These are phyloP conservation scores for Scorias spongiosa DNA, from an alignment of 2,329 filamentous ascomycete species.

Conservation along the genomic window DNA sequence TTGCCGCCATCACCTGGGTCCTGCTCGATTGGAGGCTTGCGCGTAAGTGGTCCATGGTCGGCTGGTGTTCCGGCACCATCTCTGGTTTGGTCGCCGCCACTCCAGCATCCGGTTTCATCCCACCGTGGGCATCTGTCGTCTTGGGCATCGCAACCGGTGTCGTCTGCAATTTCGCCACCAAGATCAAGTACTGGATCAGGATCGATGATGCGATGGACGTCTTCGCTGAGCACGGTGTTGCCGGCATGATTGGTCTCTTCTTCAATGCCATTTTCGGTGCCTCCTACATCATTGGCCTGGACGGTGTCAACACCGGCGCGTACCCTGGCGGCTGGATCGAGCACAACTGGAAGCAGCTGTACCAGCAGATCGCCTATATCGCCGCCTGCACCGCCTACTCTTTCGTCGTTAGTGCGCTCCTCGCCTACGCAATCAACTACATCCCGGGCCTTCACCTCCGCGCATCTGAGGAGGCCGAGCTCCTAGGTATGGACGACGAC, in stretches of 20 bases:
- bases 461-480: slow-evolving; percentile 65
- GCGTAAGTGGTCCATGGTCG: slow-evolving; percentile 87
- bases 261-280: slow-evolving; percentile 62
- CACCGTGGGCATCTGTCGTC: slow-evolving; percentile 47
- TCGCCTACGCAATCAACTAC: slow-evolving; percentile 61
- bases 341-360: slow-evolving; percentile 58
- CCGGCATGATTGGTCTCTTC: slow-evolving; percentile 65
- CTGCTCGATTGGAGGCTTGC: slow-evolving; percentile 89
- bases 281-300: slow-evolving; percentile 56
- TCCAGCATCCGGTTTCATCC: slow-evolving; percentile 66
- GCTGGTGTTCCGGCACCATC: slow-evolving; percentile 82
- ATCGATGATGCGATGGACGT: slow-evolving; percentile 83
- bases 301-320: slow-evolving; percentile 52
- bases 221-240: slow-evolving; percentile 77
- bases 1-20: slow-evolving; percentile 85
- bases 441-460: slow-evolving; percentile 67
- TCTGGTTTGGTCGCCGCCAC: slow-evolving; percentile 79
- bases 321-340: slow-evolving; percentile 54
- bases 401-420: slow-evolving; percentile 57
- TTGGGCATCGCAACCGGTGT: slow-evolving; percentile 49
- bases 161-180: slow-evolving; percentile 72
- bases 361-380: slow-evolving; percentile 69
- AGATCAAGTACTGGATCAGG: slow-evolving; percentile 62
- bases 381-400: slow-evolving; percentile 50
- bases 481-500: slow-evolving; percentile 79